These are phyloP conservation scores for Pythium rishiriense DNA, from an alignment of 352 stramenopile species.

Conservation along the genomic window DNA sequence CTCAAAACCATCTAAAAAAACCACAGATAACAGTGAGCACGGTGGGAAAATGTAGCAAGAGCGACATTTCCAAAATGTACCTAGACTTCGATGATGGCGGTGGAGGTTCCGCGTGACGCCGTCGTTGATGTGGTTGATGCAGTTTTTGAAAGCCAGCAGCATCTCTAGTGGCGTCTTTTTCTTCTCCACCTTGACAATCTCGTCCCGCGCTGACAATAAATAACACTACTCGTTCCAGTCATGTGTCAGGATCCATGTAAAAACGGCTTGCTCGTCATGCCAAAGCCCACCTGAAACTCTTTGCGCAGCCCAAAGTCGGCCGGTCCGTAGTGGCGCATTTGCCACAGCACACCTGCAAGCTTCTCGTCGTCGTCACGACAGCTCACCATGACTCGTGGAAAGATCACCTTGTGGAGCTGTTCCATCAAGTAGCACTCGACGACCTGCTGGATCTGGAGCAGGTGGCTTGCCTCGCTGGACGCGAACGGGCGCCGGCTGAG, in stretches of 20 bases:
- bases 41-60: too few relatives aligned
- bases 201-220: conserved; percentile 40
- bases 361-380: conserved; percentile 50
- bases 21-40: too few relatives aligned
- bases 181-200: conserved; percentile 33
- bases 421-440: conserved; percentile 85
- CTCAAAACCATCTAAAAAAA: conserved; percentile 37
- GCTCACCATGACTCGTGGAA: conserved; percentile 46
- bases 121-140: conserved; percentile 63
- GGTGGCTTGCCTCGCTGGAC: conserved; percentile 30
- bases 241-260: not conserved
- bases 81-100: conserved; percentile 48
- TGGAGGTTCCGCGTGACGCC: conserved; percentile 56
- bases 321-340: conserved; percentile 61
- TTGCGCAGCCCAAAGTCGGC: conserved; percentile 68
- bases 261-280: too few relatives aligned
- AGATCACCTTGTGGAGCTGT: conserved; percentile 57
- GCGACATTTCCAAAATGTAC: conserved; percentile 26
- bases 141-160: conserved; percentile 68
- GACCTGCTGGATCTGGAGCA: conserved; percentile 75
- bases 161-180: conserved; percentile 76
- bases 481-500: conserved; percentile 12
- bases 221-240: conserved; percentile 35
- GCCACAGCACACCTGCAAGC: conserved; percentile 42
- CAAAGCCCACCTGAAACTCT: conserved; percentile 69